phyloP scores from a whole-genome alignment of 1,284 basidiomycete species.

The Blastosporella zonata region DNA sequence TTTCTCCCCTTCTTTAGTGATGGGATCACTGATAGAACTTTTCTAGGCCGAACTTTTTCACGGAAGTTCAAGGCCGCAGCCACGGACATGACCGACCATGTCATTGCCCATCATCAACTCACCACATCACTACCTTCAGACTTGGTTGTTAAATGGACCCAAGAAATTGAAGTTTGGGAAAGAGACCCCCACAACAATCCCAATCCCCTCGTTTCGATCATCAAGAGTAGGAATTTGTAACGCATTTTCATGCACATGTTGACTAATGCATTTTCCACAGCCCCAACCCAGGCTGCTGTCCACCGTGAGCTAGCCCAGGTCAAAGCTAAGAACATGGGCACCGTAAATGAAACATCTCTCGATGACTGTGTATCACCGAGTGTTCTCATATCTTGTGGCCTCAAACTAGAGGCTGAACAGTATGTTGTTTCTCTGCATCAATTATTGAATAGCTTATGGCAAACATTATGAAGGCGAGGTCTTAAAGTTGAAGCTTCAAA shows the following conservation, averaged over 20 bases:
- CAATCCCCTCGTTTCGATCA: slow-evolving; percentile 22
- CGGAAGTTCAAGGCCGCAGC: slow-evolving; percentile 10
- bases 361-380: slow-evolving; percentile 6
- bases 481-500: slow-evolving; percentile 6
- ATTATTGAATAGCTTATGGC: not conserved
- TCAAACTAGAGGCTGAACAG: slow-evolving; percentile 13
- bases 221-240: no score
- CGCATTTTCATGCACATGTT: no score
- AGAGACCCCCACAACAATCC: slow-evolving; percentile 12
- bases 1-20: not conserved
- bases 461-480: not conserved
- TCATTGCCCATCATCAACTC: slow-evolving; percentile 7
- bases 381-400: slow-evolving; percentile 2
- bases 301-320: not conserved
- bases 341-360: not conserved
- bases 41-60: slow-evolving; percentile 2
- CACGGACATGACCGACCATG: slow-evolving; percentile 9
- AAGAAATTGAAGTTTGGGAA: slow-evolving; percentile 23
- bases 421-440: not conserved
- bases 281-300: slow-evolving; percentile 9
- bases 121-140: slow-evolving; percentile 7
- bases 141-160: slow-evolving; percentile 16
- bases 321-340: not conserved
- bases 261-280: not conserved
- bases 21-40: not conserved